Base-by-base conservation (phyloP, 2,329 filamentous ascomycete genomes). In the Fusarium sp. region DNA sequence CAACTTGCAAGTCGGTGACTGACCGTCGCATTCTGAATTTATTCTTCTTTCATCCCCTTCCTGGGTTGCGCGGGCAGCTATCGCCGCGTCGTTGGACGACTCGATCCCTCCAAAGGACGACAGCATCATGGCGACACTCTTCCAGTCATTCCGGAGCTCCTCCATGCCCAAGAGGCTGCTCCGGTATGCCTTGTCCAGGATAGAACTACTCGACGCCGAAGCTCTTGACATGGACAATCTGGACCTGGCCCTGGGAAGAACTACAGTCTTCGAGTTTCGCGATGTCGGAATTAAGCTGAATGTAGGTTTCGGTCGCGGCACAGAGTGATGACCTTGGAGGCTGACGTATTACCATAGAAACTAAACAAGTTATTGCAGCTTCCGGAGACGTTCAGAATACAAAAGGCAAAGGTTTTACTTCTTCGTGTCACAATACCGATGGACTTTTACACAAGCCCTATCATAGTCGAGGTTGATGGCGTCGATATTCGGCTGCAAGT, bases 101-200 rank as follows among this genome's bases (percentile, higher is more conserved):
- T 43, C 54, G 48, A 59, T 41, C 51, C 33, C 45, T 41, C 35
- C 15, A 25, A 7, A 25, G 6, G 31, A 51, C 41, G 36, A 63
- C 59, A 47, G 59, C 73, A 75, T 59, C 75, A 93, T 93, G 90
- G 87, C 88, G 49, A 88, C 84, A 73, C 87, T 91, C 73, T 84
- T 95, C 71, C 88, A 82, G 76, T 82, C 81, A 54, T 86, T 87
- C 70, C 78, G 80, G 70, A 81, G 77, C 74, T 86, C 92, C 63
- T 91, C 86, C 67, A 92, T 96, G 81, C 91, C 93, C 78, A 96
- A 95, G 83, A 88, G 90, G 75, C 83, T 98, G 70, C 84, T 98
- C 65, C 89, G 92, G 67, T 97, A 95, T 79, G 92, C 89, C 45
- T 81, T 99, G 37, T 89, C 90, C 21, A 88, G 89, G 54, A 82